phyloP scores from a whole-genome alignment of 352 stramenopile species.

The Globisporangium okanoganense region DNA sequence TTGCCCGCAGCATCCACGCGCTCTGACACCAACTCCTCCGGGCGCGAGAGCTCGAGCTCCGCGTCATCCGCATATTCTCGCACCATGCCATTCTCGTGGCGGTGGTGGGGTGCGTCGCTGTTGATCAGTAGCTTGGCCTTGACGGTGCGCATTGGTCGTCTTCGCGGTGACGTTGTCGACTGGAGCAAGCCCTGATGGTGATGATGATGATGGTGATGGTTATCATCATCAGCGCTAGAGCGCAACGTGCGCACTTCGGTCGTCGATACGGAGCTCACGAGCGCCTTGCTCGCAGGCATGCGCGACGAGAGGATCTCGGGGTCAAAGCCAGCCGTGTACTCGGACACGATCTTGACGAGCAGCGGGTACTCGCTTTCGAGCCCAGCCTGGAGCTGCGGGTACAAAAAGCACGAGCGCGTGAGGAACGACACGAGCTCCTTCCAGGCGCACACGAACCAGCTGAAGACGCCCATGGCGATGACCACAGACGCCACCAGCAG shows the following conservation, averaged over 20 bases:
- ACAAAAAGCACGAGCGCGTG: constrained; percentile 77
- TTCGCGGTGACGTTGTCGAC: constrained; percentile 8
- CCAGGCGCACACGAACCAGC: constrained; percentile 76
- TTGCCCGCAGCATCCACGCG: constrained; percentile 16
- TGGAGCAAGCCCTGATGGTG: constrained; percentile 11
- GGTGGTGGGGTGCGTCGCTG: constrained; percentile 1
- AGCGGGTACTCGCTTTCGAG: constrained; percentile 74
- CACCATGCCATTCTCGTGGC: neutral
- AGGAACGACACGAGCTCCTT: constrained; percentile 77
- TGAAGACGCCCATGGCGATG: constrained; percentile 78
- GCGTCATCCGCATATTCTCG: constrained; percentile 8
- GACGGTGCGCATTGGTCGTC: constrained; percentile 5
- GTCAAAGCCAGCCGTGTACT: constrained; percentile 80
- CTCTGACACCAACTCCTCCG: neutral
- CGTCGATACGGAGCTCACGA: constrained; percentile 7
- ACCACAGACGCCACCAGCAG: constrained; percentile 68
- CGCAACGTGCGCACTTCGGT: constrained; percentile 2
- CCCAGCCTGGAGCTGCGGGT: constrained; percentile 69
- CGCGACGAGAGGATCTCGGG: constrained; percentile 61
- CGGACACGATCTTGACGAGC: constrained; percentile 77
- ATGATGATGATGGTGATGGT: neutral
- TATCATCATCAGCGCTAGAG: neutral
- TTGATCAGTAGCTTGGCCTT: constrained; percentile 9
- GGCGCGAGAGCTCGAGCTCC: constrained; percentile 12
- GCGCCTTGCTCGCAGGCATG: constrained; percentile 23